Evolutionary conservation across 2,329 filamentous ascomycete species (phyloP), one percentile per base, ranked within the genome.

Genomic region (Fusarium mexicanum): DNA sequence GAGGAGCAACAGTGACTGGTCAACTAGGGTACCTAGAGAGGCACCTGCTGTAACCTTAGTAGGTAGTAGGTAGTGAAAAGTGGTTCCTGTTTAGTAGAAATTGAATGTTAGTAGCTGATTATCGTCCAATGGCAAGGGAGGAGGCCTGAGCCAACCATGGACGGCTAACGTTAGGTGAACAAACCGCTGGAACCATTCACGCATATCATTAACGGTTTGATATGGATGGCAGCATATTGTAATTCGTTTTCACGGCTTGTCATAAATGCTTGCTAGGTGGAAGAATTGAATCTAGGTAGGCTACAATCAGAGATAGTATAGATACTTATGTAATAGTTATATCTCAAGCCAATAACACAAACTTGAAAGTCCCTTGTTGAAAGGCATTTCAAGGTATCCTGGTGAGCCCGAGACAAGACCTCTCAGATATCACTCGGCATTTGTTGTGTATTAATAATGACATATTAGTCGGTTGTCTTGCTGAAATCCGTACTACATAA

Each of bases 1-100:
- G 50, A 69, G 48, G 61, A 63, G 53, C 53, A 57, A 64, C 38
- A 58, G 69, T 62, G 46, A 71, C 69, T 58, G 62, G 71, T 67
- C 51, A 69, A 53, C 71, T 40, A 57, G 43, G 33, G 41, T 58
- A 37, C n/a, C 55, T 35, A 29, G 29, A 26, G 51, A 71, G 71
- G 71, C 71, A 74, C 47, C 53, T 72, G 61, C 44, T 73, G 46
- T 55, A 59, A 66, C 58, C 51, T 35, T 35, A 35, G 14, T 35
- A 35, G 33, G 33, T 35, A 35, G 14, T 35, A 35, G 33, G 33
- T 35, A 35, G 55, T 38, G 59, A 72, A 68, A 68, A 72, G 69
- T 72, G 69, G 69, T 31, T 63, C 57, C 51, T 66, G 24, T 47
- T 41, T 55, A 61, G 75, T 22, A 33, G 50, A 53, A 48, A 50